Evolutionary conservation across 1,284 basidiomycete species (phyloP), one percentile per base, ranked within the genome.

Genomic region (Ceratobasidium sp.): DNA sequence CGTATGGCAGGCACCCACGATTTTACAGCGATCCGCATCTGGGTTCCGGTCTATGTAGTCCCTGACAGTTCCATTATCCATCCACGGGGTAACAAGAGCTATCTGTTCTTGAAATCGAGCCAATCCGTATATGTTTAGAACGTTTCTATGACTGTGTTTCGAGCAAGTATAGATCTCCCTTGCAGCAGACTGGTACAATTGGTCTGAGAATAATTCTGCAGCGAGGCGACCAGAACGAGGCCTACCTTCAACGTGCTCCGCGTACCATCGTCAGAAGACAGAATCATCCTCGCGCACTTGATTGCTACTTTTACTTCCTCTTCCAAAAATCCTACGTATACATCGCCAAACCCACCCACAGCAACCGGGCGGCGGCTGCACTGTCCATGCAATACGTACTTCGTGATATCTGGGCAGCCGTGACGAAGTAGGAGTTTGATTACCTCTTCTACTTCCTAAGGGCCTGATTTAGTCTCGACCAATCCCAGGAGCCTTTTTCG

Each of bases 121-220:
- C 2, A 62, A 13, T 3, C 58, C 58, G 12, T 32, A 25, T 3
- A 49, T 42, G 22, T 50, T 45, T 1, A 62, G 4, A 8, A 62
- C 31, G 13, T 62, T 62, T 12, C 34, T 17, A 43, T 62, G 58
- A 13, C 38, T 47, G 15, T 22, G 31, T 10, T 31, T 17, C 13
- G 58, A 62, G 43, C 58, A 62, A 20, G 17, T 20, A 20, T 62
- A 50, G 20, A 47, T n/a, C 31, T 62, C 42, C 27, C 25, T 38
- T 27, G 57, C 57, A 29, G 43, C 42, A 22, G 8, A 27, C 42
- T 45, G 43, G 57, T 34, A 50, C 40, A 45, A 15, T n/a, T 17
- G 29, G 8, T 38, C 40, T 40, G 38, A 35, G 15, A 32, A 3
- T 15, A 35, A 15, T 6, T 32, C 4, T 15, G 27, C 29, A 4